A percentile compares a stretch with the other conserved stretches of the same genome.
These are phyloP conservation scores for Melastoma candidum DNA, from an alignment of 441 rosid genomes.

Conservation along the genomic window DNA sequence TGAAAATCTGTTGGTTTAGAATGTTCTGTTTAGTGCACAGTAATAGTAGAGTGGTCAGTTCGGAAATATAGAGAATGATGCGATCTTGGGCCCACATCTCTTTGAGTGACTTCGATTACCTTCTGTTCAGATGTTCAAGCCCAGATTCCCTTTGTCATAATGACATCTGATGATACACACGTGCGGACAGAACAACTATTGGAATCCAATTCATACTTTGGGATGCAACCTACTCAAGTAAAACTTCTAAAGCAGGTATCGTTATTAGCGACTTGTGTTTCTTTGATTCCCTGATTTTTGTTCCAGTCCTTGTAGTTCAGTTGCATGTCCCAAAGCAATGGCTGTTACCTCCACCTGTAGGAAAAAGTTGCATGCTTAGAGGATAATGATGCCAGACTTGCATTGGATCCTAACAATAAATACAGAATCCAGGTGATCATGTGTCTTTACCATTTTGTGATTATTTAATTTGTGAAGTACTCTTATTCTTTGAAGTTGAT, in stretches of 20 bases:
- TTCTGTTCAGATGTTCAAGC: constrained; percentile 37
- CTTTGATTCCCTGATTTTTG: constrained; percentile 1
- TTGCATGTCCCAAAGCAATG: neutral
- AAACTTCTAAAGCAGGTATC: constrained; percentile 90
- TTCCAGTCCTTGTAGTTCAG: neutral
- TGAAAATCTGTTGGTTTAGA: no score
- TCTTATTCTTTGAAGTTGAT: neutral
- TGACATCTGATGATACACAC: constrained; percentile 99
- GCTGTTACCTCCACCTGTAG: constrained; percentile 22
- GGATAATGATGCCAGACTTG: constrained; percentile 88
- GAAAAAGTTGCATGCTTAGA: constrained; percentile 98
- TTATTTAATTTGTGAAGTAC: neutral
- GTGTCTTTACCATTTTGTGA: neutral
- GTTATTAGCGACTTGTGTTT: constrained; percentile 5
- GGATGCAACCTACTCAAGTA: constrained; percentile 83
- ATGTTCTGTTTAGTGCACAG: no score
- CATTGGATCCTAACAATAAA: constrained; percentile 67
- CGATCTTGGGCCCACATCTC: neutral
- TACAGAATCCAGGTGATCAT: constrained; percentile 70
- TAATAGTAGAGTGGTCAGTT: no score
- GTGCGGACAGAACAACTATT: constrained; percentile 53
- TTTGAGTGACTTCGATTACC: constrained; percentile 4
- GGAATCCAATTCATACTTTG: constrained; percentile 75
- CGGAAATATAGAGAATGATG: no score
- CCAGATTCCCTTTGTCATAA: constrained; percentile 78